Conservation (phyloP, 768 basidiomycete species). For the Suillus placidus region DNA sequence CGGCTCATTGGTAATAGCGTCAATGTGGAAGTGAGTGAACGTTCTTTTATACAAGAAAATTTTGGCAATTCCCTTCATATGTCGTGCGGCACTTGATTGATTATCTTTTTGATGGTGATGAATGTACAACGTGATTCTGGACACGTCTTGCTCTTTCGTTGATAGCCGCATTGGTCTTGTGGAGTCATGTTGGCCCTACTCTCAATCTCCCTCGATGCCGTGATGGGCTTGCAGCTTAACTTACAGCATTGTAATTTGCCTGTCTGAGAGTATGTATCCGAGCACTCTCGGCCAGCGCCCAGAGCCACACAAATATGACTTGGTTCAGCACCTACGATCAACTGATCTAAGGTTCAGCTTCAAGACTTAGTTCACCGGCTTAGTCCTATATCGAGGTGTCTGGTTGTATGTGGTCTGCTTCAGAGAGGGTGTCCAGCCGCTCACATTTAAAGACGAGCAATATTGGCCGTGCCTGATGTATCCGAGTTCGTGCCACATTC, state of each 20-base stretch:
- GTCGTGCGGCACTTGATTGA: constrained; percentile 58
- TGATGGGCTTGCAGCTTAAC: too few species aligned
- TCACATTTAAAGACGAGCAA: too few species aligned
- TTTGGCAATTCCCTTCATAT: constrained; percentile 19
- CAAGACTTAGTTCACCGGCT: not conserved
- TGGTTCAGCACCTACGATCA: not conserved
- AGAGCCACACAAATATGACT: not conserved
- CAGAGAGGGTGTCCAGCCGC: too few species aligned
- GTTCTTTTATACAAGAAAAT: not conserved
- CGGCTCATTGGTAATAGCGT: constrained; percentile 82
- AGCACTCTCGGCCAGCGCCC: not conserved
- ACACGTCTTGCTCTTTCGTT: not conserved
- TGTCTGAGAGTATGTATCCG: too few species aligned
- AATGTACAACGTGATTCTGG: not conserved
- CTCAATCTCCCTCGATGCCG: not conserved
- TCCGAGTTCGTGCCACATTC: too few species aligned
- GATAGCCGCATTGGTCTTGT: not conserved
- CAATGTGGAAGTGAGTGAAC: constrained; percentile 60
- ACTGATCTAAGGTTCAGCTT: not conserved
- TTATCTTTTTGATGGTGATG: constrained; percentile 50
- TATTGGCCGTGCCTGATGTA: too few species aligned
- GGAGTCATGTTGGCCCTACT: not conserved
- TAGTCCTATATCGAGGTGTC: not conserved
- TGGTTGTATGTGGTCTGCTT: not conserved
- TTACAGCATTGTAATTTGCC: too few species aligned